Evolutionary conservation across 768 basidiomycete species (phyloP).

Genomic region (Rhizopogon rudus): DNA sequence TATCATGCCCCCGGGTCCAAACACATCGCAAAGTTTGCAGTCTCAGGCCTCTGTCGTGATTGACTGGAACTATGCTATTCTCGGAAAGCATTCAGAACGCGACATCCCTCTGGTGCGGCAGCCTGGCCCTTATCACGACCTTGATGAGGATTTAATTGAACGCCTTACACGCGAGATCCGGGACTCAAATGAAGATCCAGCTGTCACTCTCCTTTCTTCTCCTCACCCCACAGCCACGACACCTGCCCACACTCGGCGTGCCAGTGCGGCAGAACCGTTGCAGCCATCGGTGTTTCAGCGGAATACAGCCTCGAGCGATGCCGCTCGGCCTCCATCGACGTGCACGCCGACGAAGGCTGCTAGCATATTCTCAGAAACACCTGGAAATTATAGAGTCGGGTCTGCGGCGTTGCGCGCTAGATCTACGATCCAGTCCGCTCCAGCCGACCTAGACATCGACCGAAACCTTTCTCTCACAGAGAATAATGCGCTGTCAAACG

Average conservation of each 20-base stretch:
- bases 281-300: constrained; percentile 12
- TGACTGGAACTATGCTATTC: constrained; percentile 43
- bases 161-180: constrained; percentile 17
- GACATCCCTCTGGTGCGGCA: constrained; percentile 14
- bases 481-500: too few relatives aligned
- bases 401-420: too few relatives aligned
- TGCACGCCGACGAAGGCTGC: constrained; percentile 6
- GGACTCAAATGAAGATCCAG: constrained; percentile 10
- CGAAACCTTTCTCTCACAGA: too few relatives aligned
- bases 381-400: too few relatives aligned
- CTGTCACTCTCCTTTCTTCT: background rate
- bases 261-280: constrained; percentile 14
- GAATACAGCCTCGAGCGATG: background rate
- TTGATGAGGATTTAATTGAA: constrained; percentile 17
- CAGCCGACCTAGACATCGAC: too few relatives aligned
- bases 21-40: constrained; percentile 41
- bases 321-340: background rate
- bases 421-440: too few relatives aligned
- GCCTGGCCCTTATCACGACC: constrained; percentile 12
- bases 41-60: constrained; percentile 49
- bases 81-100: constrained; percentile 24
- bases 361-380: background rate
- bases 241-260: constrained; percentile 6
- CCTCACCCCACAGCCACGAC: constrained; percentile 1
- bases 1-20: constrained; percentile 34